These are phyloP conservation scores for Cyclostephanos invisitatus DNA, from an alignment of 108 stramenopile species.

Conservation along the genomic window DNA sequence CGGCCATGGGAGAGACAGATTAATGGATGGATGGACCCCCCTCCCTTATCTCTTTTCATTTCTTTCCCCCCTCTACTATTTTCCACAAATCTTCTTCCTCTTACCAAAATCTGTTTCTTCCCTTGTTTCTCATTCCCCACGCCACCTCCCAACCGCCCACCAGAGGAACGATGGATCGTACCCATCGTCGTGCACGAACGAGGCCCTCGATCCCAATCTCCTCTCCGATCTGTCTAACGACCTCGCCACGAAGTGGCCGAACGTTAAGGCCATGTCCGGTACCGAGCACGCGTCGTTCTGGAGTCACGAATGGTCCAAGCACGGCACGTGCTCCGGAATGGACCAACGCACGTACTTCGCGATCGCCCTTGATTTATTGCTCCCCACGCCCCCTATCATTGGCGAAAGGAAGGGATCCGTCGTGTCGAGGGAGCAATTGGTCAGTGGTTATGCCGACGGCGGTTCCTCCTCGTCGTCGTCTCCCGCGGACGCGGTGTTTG, in stretches of 20 bases:
- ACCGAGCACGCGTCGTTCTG: constrained; percentile 50
- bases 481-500: constrained; percentile 15
- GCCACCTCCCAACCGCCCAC: not conserved
- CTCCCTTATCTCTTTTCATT: too few relatives aligned
- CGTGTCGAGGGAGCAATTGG: constrained; percentile 33
- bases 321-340: constrained; percentile 68
- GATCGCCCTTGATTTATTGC: constrained; percentile 33
- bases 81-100: not conserved
- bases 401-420: constrained; percentile 24
- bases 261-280: constrained; percentile 33
- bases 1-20: not conserved
- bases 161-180: constrained; percentile 48
- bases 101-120: not conserved
- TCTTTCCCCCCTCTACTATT: not conserved
- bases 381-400: constrained; percentile 52
- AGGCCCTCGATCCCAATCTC: constrained; percentile 24
- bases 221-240: constrained; percentile 22
- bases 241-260: constrained; percentile 46
- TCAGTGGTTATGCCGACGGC: constrained; percentile 42
- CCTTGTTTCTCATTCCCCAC: not conserved
- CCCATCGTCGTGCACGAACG: constrained; percentile 45
- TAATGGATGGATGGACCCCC: too few relatives aligned
- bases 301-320: constrained; percentile 75
- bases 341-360: constrained; percentile 58
- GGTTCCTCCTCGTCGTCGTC: constrained; percentile 1